Evolutionary conservation across 495 filamentous ascomycete genomes (phyloP), one percentile per base, ranked within the genome.

Genomic region (Clavariopsis aquatica): DNA sequence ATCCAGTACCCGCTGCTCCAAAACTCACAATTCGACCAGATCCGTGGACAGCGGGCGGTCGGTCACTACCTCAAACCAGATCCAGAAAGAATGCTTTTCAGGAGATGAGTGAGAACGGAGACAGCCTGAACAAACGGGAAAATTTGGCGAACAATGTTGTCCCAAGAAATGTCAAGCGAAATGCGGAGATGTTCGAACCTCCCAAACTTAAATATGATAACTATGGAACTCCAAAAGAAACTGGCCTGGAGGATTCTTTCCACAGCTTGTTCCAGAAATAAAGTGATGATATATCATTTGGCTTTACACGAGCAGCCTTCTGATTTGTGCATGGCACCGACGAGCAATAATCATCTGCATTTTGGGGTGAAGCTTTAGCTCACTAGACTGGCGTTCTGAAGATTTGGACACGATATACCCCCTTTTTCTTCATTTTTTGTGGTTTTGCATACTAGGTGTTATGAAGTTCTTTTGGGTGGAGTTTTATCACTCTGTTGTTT

Each of bases 231-330:
- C 27, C 19, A 9, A 56, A 62, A 52, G 45, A 27, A 20, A 68
- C 60, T 20, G 65, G 65, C 17, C 24, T 68, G 17, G 65, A 68
- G 38, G 53, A 64, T 38, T 49, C 17, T 8, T 68, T 68, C 57
- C 56, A 60, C 49, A 22, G n/a, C 10, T 36, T 61, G 13, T 61
- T 61, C 31, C 51, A 49, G 24, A 36, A 49, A 13, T 52, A 59
- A n/a, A n/a, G n/a, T n/a, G n/a, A n/a, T n/a, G n/a, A n/a, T n/a
- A n/a, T n/a, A n/a, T n/a, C n/a, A n/a, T n/a, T n/a, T n/a, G n/a
- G n/a, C n/a, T 47, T 20, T 23, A 13, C 6, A 43, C 7, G 5
- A 20, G 29, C 28, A n/a, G 17, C 13, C 15, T n/a, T 19, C 46
- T 41, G 23, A 27, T 24, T 41, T 19, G 29, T 23, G 38, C 43